Percentiles rank a stretch among this genome's conserved stretches.
Evolutionary conservation across 108 stramenopile genomes (phyloP).

Genomic region (Aurantiochytrium sp.): DNA sequence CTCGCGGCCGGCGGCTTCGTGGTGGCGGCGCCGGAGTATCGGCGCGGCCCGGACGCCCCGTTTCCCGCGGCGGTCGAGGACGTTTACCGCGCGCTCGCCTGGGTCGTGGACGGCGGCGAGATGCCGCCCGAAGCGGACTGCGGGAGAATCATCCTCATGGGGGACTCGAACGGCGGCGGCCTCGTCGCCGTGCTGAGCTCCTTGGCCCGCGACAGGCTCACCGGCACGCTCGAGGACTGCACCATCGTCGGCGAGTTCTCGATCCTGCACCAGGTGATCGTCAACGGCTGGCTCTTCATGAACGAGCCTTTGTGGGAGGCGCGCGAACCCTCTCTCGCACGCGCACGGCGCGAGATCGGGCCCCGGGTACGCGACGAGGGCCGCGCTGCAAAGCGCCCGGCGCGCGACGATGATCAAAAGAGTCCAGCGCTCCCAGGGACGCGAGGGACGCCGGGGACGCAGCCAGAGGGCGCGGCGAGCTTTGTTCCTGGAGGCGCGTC

Average conservation of each 20-base stretch:
- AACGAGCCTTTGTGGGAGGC: neutral
- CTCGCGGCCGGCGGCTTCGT: neutral
- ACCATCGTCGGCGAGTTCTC: neutral
- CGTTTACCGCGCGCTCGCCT: neutral
- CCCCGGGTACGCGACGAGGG: neutral
- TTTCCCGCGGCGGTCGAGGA: slow-evolving; percentile 20
- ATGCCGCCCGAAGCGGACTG: neutral
- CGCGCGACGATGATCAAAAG: no score
- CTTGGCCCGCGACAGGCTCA: neutral
- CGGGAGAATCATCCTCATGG: neutral
- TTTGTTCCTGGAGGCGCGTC: neutral
- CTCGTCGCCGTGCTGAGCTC: slow-evolving; percentile 16
- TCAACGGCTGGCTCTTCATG: neutral
- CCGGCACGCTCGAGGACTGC: neutral
- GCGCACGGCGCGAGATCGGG: neutral
- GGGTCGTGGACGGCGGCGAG: neutral
- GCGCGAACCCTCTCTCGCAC: neutral
- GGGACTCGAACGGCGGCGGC: neutral
- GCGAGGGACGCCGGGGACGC: no score
- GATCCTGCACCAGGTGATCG: neutral
- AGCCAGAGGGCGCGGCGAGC: no score
- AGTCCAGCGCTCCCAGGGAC: no score
- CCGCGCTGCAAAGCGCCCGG: neutral
- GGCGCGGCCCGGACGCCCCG: neutral
- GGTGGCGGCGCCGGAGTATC: neutral